phyloP scores from a whole-genome alignment of 1,284 basidiomycete genomes.

The Fistulina hepatica region DNA sequence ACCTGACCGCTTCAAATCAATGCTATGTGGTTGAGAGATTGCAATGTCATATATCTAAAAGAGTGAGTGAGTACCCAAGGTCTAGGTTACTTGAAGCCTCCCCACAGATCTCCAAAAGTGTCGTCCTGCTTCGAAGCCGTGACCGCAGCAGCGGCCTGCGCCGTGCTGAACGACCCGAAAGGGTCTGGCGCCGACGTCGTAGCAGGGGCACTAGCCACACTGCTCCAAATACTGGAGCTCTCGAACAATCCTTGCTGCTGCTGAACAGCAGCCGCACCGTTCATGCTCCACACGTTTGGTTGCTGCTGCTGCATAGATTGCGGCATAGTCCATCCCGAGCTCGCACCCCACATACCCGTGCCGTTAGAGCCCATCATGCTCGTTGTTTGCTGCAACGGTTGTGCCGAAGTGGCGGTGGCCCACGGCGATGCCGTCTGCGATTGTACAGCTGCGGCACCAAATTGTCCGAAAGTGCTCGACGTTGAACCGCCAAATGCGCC shows the following conservation, averaged over 20 bases:
- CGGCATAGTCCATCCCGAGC: constrained; percentile 45
- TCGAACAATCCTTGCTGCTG: constrained; percentile 27
- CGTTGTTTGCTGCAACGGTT: constrained; percentile 22
- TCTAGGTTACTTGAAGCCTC: constrained; percentile 50
- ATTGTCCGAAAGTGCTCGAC: too few relatives aligned
- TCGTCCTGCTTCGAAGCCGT: constrained; percentile 59
- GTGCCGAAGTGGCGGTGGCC: constrained; percentile 17
- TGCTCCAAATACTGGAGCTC: constrained; percentile 50
- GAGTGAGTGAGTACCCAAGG: not conserved
- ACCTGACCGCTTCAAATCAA: too few relatives aligned
- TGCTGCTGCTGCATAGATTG: constrained; percentile 19
- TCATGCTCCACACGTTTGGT: constrained; percentile 18
- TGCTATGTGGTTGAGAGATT: too few relatives aligned
- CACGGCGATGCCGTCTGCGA: constrained; percentile 18
- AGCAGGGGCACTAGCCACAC: constrained; percentile 15
- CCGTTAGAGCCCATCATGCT: constrained; percentile 51
- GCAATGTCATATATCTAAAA: too few relatives aligned
- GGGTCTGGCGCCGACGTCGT: constrained; percentile 6
- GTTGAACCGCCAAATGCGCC: constrained; percentile 27
- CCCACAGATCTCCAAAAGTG: constrained; percentile 72
- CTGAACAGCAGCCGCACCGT: constrained; percentile 17
- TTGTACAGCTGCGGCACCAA: constrained; percentile 7
- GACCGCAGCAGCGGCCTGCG: constrained; percentile 16
- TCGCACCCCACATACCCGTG: constrained; percentile 50
- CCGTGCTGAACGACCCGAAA: constrained; percentile 21